Evolutionary conservation across 108 stramenopile species (phyloP), one percentile per base, ranked within the genome.

Genomic region (Pinguiococcus pyrenoidosus): DNA sequence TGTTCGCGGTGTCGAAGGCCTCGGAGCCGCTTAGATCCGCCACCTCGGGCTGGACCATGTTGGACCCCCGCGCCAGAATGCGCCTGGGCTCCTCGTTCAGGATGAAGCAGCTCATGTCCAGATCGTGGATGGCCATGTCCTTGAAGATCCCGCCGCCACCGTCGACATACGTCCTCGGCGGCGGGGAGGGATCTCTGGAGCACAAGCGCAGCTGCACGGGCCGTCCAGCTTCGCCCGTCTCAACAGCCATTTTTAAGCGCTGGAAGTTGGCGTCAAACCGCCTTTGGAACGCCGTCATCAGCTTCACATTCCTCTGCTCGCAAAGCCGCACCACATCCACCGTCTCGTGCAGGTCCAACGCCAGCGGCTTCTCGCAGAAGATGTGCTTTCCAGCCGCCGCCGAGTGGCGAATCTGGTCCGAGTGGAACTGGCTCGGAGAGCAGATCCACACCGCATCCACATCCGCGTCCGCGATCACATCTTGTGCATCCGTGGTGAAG

Each of bases 41-140:
- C n/a, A n/a, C n/a, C n/a, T n/a, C n/a, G n/a, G n/a, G n/a, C n/a
- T n/a, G n/a, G n/a, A n/a, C n/a, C n/a, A n/a, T n/a, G n/a, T n/a
- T n/a, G n/a, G n/a, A n/a, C n/a, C n/a, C n/a, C n/a, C n/a, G n/a
- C n/a, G n/a, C n/a, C n/a, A n/a, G n/a, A n/a, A n/a, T n/a, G n/a
- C n/a, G n/a, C n/a, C n/a, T n/a, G n/a, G n/a, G n/a, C n/a, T n/a
- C n/a, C n/a, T n/a, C n/a, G n/a, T n/a, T n/a, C n/a, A n/a, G n/a
- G n/a, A n/a, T n/a, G n/a, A n/a, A 62, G 34, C 61, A 42, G 29
- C 53, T 53, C 32, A 62, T 62, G 44, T 62, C 61, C 33, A 62
- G 44, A 37, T 62, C 61, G 46, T 62, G 61, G 51, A 62, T 62
- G 38, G 61, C 61, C 61, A 62, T 62, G 53, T 62, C 61, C 53